Conservation (phyloP, 176 grass and related monocot genomes). For the Secale cereale region DNA sequence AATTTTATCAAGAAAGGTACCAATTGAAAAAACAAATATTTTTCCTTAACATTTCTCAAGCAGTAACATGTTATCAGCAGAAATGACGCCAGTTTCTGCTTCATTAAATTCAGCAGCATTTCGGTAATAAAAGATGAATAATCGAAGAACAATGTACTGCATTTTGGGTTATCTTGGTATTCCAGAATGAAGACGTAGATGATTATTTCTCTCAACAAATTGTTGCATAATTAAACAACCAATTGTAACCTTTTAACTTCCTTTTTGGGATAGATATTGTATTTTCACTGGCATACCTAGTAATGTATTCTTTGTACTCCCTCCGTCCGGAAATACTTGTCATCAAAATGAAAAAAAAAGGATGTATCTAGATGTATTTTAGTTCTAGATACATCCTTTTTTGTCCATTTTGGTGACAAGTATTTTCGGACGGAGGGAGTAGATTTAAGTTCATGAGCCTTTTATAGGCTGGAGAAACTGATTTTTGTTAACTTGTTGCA, state of each 20-base stretch:
- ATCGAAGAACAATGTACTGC: neutral
- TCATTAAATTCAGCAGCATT: neutral
- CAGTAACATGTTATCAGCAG: neutral
- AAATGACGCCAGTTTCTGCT: neutral
- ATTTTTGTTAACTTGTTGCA: slow-evolving; percentile 24
- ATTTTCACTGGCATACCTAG: neutral
- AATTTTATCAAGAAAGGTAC: slow-evolving; percentile 95
- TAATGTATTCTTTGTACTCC: slow-evolving; percentile 9
- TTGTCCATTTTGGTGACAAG: too few species aligned
- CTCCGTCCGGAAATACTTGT: too few species aligned
- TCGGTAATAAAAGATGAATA: neutral
- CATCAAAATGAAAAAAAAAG: too few species aligned
- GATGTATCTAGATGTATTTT: too few species aligned
- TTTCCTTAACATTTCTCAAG: neutral
- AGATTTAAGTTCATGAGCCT: slow-evolving; percentile 10
- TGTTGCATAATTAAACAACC: neutral
- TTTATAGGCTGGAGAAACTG: neutral
- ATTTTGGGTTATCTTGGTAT: neutral
- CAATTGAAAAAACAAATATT: neutral
- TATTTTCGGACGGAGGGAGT: too few species aligned
- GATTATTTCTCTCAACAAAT: neutral
- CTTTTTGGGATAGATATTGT: neutral
- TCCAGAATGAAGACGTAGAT: neutral
- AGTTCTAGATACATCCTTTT: too few species aligned
- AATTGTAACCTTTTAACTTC: neutral